A percentile compares a stretch with the other conserved stretches of the same genome.
These are phyloP conservation scores for Tarenaya hassleriana DNA, from an alignment of 345 rosid genomes.

Conservation along the genomic window DNA sequence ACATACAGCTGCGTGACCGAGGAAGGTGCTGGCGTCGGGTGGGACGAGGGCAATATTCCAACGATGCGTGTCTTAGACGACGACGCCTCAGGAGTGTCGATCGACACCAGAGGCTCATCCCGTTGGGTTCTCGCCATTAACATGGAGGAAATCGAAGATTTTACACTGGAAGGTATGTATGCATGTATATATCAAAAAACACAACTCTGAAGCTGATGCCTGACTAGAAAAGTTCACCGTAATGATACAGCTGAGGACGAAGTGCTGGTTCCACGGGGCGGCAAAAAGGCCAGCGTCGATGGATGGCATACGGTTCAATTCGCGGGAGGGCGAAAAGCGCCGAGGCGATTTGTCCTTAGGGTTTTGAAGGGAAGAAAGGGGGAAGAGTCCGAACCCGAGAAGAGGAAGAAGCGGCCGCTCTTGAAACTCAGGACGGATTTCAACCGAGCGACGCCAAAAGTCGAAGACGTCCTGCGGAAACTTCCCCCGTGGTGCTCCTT, in stretches of 20 bases:
- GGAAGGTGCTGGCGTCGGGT: slow-evolving; percentile 52
- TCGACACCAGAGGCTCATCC: slow-evolving; percentile 57
- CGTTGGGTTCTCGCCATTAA: slow-evolving; percentile 93
- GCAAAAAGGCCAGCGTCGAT: slow-evolving; percentile 39
- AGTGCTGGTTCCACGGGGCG: slow-evolving; percentile 47
- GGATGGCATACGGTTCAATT: slow-evolving; percentile 89
- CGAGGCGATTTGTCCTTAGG: slow-evolving; percentile 47
- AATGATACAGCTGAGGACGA: slow-evolving; percentile 37
- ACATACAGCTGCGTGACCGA: slow-evolving; percentile 67
- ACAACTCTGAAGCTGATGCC: neutral
- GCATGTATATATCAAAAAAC: neutral
- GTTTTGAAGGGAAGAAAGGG: slow-evolving; percentile 41
- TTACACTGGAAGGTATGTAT: slow-evolving; percentile 43
- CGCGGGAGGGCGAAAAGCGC: slow-evolving; percentile 69
- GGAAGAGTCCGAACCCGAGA: slow-evolving; percentile 13
- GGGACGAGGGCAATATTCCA: slow-evolving; percentile 67
- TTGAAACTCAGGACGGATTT: slow-evolving; percentile 82
- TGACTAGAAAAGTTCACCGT: neutral
- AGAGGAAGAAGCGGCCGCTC: slow-evolving; percentile 34
- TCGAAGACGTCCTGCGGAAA: slow-evolving; percentile 38
- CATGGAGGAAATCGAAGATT: slow-evolving; percentile 64
- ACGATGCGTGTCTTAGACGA: slow-evolving; percentile 41
- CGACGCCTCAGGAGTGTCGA: slow-evolving; percentile 36
- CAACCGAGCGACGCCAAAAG: slow-evolving; percentile 50
- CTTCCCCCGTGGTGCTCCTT: slow-evolving; percentile 75